These are phyloP conservation scores for Adenanthera pavonina DNA, from an alignment of 306 rosid species.

Conservation along the genomic window DNA sequence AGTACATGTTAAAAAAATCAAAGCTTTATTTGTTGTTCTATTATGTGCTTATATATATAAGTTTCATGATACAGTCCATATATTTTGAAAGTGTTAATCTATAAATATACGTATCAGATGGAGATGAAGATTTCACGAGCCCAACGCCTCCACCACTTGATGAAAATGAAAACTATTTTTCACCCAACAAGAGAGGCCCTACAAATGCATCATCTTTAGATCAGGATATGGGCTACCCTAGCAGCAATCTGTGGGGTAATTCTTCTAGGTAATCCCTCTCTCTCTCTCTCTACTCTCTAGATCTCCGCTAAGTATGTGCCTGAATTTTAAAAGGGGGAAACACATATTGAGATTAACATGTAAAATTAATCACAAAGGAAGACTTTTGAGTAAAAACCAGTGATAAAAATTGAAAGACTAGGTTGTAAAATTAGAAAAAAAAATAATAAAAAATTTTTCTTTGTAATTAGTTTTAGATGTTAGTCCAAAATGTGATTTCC, in stretches of 20 bases:
- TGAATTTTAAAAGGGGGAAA: too few species aligned
- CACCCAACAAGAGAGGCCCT: conserved; percentile 50
- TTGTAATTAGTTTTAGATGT: too few species aligned
- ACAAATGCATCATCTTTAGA: conserved; percentile 54
- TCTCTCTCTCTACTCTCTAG: conserved; percentile 18
- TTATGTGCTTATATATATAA: neutral
- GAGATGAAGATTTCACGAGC: conserved; percentile 76
- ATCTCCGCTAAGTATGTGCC: too few species aligned
- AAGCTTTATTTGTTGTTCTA: neutral
- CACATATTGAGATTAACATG: too few species aligned
- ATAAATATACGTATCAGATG: conserved; percentile 55
- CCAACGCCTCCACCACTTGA: conserved; percentile 44
- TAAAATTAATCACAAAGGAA: too few species aligned
- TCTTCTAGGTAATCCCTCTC: conserved; percentile 66
- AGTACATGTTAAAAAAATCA: neutral
- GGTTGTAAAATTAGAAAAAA: too few species aligned
- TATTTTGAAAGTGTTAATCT: conserved; percentile 19
- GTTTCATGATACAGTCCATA: neutral
- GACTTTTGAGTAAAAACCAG: too few species aligned
- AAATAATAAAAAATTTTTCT: too few species aligned
- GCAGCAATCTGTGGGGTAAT: conserved; percentile 59
- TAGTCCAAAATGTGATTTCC: too few species aligned
- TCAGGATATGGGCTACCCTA: conserved; percentile 54
- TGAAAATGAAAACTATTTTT: conserved; percentile 55
- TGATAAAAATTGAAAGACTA: too few species aligned